Evolutionary conservation across 2,329 filamentous ascomycete genomes (phyloP).

Genomic region (Pestalotiopsis sp.): DNA sequence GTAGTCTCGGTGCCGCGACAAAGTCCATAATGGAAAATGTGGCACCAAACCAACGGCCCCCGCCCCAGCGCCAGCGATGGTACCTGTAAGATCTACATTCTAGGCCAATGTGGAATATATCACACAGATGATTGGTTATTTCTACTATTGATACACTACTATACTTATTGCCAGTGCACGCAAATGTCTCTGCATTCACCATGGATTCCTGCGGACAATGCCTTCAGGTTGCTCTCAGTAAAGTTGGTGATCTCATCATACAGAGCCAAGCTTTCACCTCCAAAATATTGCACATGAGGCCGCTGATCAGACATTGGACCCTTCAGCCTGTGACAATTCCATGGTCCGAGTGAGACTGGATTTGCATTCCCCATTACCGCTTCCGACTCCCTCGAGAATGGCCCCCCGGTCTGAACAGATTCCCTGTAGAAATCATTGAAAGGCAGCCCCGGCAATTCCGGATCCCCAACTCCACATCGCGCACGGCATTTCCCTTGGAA

Average conservation of each 20-base stretch:
- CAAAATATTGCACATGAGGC: neutral
- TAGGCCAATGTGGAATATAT: neutral
- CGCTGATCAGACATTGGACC: neutral
- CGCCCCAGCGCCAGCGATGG: neutral
- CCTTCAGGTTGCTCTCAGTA: neutral
- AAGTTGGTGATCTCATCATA: neutral
- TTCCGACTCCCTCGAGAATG: neutral
- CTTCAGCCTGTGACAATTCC: neutral
- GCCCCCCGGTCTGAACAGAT: no score
- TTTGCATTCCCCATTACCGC: neutral
- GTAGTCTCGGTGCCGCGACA: neutral
- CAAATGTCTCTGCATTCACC: neutral
- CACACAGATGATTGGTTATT: neutral
- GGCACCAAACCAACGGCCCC: neutral
- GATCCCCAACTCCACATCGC: neutral
- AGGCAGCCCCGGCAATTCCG: constrained; percentile 2
- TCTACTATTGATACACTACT: neutral
- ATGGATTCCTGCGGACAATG: neutral
- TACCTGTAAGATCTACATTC: neutral
- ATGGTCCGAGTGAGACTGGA: neutral
- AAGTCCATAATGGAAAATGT: neutral
- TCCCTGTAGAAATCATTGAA: no score
- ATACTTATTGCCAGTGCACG: neutral
- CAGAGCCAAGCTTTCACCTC: neutral
- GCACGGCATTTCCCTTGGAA: constrained; percentile 5